These are phyloP conservation scores for Botrytis medusae DNA, from an alignment of 2,329 filamentous ascomycete species.

Conservation along the genomic window DNA sequence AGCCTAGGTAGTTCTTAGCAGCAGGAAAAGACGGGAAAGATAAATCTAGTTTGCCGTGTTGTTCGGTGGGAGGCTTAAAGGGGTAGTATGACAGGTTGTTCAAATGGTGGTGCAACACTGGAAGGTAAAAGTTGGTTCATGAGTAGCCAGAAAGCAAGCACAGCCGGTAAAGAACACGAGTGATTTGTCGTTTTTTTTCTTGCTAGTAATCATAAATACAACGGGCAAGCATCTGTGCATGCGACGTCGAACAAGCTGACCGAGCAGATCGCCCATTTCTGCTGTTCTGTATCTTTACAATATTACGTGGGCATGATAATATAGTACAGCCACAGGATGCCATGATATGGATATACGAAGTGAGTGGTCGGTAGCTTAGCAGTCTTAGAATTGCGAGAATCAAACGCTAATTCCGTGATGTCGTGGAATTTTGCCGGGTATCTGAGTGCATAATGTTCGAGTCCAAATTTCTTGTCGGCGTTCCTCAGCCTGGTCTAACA, in stretches of 20 bases:
- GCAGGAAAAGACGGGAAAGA: conserved; percentile 20
- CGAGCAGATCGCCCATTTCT: conserved; percentile 22
- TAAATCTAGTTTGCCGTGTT: conserved; percentile 18
- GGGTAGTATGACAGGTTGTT: conserved; percentile 26
- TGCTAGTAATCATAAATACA: conserved; percentile 20
- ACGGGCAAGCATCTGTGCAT: conserved; percentile 30
- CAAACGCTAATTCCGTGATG: conserved; percentile 22
- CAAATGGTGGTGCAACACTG: conserved; percentile 23
- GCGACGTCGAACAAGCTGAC: conserved; percentile 32
- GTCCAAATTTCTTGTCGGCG: conserved; percentile 16
- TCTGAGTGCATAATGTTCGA: conserved; percentile 28
- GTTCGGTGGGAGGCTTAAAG: conserved; percentile 27
- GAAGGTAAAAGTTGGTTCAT: conserved; percentile 17
- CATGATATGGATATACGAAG: conserved; percentile 23
- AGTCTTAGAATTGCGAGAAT: conserved; percentile 24
- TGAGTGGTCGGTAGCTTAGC: conserved; percentile 14
- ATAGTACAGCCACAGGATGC: conserved; percentile 30
- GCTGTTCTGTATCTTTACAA: conserved; percentile 21
- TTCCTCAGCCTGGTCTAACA: conserved; percentile 22
- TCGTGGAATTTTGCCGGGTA: conserved; percentile 33
- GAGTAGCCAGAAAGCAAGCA: conserved; percentile 27
- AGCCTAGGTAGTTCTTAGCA: conserved; percentile 24
- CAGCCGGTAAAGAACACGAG: conserved; percentile 22
- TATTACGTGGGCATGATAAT: conserved; percentile 22
- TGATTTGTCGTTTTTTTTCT: conserved; percentile 23